Percentiles rank a stretch among this genome's conserved stretches.
Evolutionary conservation across 2,329 filamentous ascomycete species (phyloP).

Genomic region (Aspergillus latus): DNA sequence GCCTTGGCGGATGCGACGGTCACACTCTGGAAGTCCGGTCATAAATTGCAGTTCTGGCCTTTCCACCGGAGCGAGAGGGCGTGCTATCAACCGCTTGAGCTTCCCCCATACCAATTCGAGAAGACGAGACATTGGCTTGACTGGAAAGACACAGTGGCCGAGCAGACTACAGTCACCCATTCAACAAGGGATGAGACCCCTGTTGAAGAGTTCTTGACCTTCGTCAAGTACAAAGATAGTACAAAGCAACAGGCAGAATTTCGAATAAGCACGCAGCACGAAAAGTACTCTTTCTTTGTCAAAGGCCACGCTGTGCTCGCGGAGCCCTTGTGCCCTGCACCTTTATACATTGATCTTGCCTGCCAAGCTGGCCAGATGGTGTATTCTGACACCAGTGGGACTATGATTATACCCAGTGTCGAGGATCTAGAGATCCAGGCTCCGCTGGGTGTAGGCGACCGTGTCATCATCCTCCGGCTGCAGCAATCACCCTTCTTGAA

Average conservation of each 20-base stretch:
- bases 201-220: not conserved
- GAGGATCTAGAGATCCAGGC: no score
- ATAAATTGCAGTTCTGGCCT: conserved; percentile 17
- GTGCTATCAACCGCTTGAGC: conserved; percentile 22
- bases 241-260: not conserved
- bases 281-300: conserved; percentile 2
- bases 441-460: no score
- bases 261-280: conserved; percentile 1
- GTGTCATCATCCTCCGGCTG: no score
- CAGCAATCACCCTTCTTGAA: no score
- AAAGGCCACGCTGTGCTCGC: conserved; percentile 17
- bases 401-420: no score
- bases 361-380: not conserved
- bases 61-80: conserved; percentile 21
- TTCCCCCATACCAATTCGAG: conserved; percentile 47
- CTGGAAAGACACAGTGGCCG: not conserved
- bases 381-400: not conserved
- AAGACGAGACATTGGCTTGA: conserved; percentile 16
- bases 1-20: conserved; percentile 2
- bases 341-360: conserved; percentile 15
- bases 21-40: conserved; percentile 34
- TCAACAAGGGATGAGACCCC: not conserved
- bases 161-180: no score
- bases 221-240: not conserved
- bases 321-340: conserved; percentile 13